Evolutionary conservation across 2,329 filamentous ascomycete genomes (phyloP).

Genomic region (Phialocephala sp.): DNA sequence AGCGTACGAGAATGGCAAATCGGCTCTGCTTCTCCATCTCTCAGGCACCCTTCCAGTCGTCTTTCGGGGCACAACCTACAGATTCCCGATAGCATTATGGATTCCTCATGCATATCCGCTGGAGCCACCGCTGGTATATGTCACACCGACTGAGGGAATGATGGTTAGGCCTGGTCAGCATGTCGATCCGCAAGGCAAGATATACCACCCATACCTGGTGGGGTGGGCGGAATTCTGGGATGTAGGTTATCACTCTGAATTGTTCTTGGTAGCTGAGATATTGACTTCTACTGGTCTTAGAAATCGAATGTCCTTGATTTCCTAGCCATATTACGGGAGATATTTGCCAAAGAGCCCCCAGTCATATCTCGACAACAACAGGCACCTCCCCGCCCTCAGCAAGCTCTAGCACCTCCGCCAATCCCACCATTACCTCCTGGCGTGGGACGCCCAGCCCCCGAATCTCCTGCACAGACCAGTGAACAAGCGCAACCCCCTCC

Average conservation of each 20-base stretch:
- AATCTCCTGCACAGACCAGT: constrained; percentile 44
- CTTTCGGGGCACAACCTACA: constrained; percentile 88
- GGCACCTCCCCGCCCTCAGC: constrained; percentile 44
- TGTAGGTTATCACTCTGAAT: constrained; percentile 59
- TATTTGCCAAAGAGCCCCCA: constrained; percentile 95
- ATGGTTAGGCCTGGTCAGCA: constrained; percentile 90
- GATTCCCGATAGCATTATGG: constrained; percentile 93
- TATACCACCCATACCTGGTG: constrained; percentile 95
- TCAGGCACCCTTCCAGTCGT: constrained; percentile 87
- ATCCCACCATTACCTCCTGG: constrained; percentile 76
- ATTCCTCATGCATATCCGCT: constrained; percentile 88
- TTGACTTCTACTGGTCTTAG: constrained; percentile 47
- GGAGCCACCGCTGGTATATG: constrained; percentile 85
- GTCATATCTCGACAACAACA: constrained; percentile 75
- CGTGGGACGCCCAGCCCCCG: constrained; percentile 57
- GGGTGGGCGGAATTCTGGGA: constrained; percentile 91
- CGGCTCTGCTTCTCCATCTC: constrained; percentile 84
- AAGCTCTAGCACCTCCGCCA: constrained; percentile 61
- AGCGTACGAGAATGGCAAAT: constrained; percentile 90
- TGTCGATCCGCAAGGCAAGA: constrained; percentile 88
- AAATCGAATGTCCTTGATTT: constrained; percentile 87
- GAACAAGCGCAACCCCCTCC: constrained; percentile 40
- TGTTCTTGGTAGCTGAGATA: neutral
- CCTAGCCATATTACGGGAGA: constrained; percentile 77
- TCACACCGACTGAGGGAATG: constrained; percentile 89